Evolutionary conservation across 176 grass and related monocot species (phyloP), one percentile per base, ranked within the genome.

Genomic region (Eleusine coracana): DNA sequence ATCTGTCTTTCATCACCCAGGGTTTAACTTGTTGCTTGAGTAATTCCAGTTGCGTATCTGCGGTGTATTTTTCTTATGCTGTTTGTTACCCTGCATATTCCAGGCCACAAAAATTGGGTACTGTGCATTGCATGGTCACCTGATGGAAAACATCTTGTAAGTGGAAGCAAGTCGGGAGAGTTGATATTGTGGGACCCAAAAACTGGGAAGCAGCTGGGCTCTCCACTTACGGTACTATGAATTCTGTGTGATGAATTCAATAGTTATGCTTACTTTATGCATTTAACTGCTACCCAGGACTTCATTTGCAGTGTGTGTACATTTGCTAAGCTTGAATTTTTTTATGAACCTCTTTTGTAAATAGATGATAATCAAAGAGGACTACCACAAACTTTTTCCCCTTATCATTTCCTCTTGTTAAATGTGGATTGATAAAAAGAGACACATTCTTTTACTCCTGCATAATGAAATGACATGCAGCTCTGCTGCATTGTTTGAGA

Each of bases 31-130:
- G 20, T 74, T 46, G 70, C 20, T 64, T 70, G 49, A 27, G 1
- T 40, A 25, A 13, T 66, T 55, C 29, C 46, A 42, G 68, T 37
- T 46, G 34, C 73, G 20, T 25, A 16, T 40, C 18, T 55, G 29
- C 5, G 36, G 20, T 42, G 34, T 5, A 2, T 54, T 37, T 64
- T 76, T 21, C 15, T 17, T 70, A 70, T 59, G 15, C 5, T 38
- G 10, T 81, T 70, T 18, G 15, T 59, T 69, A 80, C 13, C 3
- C 54, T 73, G 66, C 84, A 77, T 84, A 41, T 86, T 93, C 27
- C 77, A 98, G 96, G 96, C n/a, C 96, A 98, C 88, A 98, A 98
- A 73, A 95, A 98, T 83, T 98, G 96, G 96, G 96, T 99, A 54
- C 92, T 99, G 70, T 95, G 68, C 52, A 92, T 95, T 88, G 91